Conservation (phyloP, 345 rosid species). For the Salix udensis region DNA sequence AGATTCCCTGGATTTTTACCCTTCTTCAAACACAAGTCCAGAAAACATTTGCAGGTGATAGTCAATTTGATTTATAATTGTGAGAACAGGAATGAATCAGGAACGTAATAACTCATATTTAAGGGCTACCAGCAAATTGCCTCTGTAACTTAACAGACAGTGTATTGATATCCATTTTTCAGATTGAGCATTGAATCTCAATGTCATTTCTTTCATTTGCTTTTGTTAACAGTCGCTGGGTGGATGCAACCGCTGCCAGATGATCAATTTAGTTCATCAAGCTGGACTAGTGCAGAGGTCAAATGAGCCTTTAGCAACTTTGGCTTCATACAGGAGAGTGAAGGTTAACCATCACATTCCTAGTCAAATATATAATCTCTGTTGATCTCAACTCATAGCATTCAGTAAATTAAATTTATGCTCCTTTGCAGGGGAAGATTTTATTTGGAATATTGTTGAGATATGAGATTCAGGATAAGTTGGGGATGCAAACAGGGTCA, state of each 20-base stretch:
- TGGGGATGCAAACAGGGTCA: constrained; percentile 22
- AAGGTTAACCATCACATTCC: constrained; percentile 43
- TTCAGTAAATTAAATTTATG: neutral
- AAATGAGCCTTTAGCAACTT: constrained; percentile 72
- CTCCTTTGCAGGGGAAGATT: constrained; percentile 70
- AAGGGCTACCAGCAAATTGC: neutral
- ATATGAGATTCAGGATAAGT: constrained; percentile 19
- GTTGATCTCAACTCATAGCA: neutral
- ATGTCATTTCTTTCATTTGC: neutral
- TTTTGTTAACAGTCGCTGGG: constrained; percentile 59
- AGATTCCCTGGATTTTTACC: no score
- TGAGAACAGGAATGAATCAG: neutral
- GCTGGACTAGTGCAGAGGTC: constrained; percentile 62
- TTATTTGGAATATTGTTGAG: constrained; percentile 73
- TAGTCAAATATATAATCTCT: neutral
- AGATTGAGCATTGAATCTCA: neutral
- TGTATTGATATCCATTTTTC: neutral
- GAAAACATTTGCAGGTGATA: no score
- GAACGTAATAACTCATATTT: neutral
- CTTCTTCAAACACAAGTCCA: no score
- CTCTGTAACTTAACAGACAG: neutral
- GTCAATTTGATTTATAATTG: no score
- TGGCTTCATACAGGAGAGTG: constrained; percentile 83
- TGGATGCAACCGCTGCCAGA: constrained; percentile 92
- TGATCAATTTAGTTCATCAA: constrained; percentile 54